Conservation (phyloP, 2,329 filamentous ascomycete species). For the Paramyrothecium roridum region DNA sequence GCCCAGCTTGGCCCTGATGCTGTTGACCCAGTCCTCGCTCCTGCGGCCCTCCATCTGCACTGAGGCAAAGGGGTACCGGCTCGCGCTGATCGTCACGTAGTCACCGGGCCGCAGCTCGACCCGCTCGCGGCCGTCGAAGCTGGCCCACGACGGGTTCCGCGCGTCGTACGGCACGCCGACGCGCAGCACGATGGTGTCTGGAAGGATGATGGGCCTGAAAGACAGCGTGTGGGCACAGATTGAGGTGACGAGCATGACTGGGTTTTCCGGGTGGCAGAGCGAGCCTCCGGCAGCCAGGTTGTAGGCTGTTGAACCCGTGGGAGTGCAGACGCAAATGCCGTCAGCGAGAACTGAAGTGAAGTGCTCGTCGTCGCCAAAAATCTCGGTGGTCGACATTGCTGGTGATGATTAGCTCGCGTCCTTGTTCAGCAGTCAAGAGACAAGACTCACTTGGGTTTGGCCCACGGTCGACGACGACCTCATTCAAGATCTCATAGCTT, state of each 20-base stretch:
- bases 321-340: constrained; percentile 89
- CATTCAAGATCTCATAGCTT: constrained; percentile 89
- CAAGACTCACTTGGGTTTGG: constrained; percentile 76
- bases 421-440: not conserved
- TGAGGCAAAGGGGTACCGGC: constrained; percentile 74
- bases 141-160: constrained; percentile 89
- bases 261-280: constrained; percentile 92
- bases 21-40: constrained; percentile 79
- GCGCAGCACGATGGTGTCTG: constrained; percentile 90
- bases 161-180: constrained; percentile 94
- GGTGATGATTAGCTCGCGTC: constrained; percentile 6
- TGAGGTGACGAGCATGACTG: constrained; percentile 89
- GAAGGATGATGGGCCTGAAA: constrained; percentile 93
- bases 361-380: constrained; percentile 93
- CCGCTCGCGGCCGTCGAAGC: constrained; percentile 91
- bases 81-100: constrained; percentile 81
- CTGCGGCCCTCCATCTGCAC: constrained; percentile 67
- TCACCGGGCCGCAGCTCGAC: constrained; percentile 75
- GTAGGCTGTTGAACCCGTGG: constrained; percentile 92
- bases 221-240: constrained; percentile 94
- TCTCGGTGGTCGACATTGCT: constrained; percentile 89
- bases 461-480: constrained; percentile 92
- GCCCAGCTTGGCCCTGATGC: constrained; percentile 73
- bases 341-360: constrained; percentile 93
- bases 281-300: constrained; percentile 95